Base-by-base conservation (phyloP, 768 basidiomycete genomes). In the Mycena haematopus region DNA sequence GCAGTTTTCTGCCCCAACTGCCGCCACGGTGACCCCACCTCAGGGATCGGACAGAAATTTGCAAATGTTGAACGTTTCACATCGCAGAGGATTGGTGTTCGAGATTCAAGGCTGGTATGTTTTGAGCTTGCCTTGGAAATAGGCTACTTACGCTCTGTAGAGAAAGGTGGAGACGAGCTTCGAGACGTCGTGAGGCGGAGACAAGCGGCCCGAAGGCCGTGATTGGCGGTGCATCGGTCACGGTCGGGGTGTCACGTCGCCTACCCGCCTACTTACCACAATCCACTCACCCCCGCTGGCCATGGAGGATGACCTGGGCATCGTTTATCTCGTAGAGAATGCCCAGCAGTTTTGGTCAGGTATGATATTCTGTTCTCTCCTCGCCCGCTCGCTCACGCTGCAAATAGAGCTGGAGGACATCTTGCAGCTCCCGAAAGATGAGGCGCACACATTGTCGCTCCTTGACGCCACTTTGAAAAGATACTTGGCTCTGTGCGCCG, bases 331-430 rank as follows among this genome's bases (percentile, higher is more conserved):
- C 62, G 88, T 95, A 67, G 88, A 91, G 66, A 90, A 86, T 58
- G 85, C 91, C 46, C 92, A 91, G 66, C 92, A 95, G 75, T 95
- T 95, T 74, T 95, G 93, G 93, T 88, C 91, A 69, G 92, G 92
- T 94, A 70, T 66, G 90, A 71, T 49, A 27, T 45, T 38, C 50
- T 42, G 6, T 53, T 29, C n/a, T 14, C 33, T 25, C 53, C 50
- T 58, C 46, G 22, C 46, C 24, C 40, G 45, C 57, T 60, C n/a
- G 50, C 19, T 27, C 29, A 21, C 45, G 25, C 59, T 60, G 15
- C 56, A 35, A 62, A 19, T 69, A 98, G 96, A 99, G 76, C 84
- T 98, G 27, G 95, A 96, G 54, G 94, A 95, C 59, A 85, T 91
- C 42, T 73, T 96, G 31, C 79, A 80, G 49, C 74, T 96, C 9